phyloP scores from a whole-genome alignment of 768 basidiomycete genomes.

The Psilocybe subaeruginosa region DNA sequence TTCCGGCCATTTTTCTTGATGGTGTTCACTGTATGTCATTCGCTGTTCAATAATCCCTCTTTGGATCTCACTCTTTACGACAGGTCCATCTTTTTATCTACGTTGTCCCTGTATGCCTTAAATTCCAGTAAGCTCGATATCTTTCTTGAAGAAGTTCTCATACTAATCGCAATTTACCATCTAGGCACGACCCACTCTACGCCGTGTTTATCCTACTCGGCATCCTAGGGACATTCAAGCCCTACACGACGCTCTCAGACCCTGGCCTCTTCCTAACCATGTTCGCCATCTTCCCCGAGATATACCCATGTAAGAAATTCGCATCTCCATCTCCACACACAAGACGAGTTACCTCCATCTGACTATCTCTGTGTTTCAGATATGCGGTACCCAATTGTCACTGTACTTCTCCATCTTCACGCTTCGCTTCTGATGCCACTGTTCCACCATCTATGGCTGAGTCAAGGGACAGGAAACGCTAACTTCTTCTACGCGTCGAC shows the following conservation, averaged over 20 bases:
- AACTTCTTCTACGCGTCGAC: constrained; percentile 99
- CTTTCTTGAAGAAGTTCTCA: not conserved
- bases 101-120: constrained; percentile 81
- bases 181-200: constrained; percentile 83
- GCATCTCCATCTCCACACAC: not conserved
- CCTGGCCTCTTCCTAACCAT: constrained; percentile 85
- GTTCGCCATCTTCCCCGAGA: constrained; percentile 82
- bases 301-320: constrained; percentile 68
- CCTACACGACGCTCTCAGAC: constrained; percentile 91
- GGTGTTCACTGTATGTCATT: constrained; percentile 78
- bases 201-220: constrained; percentile 78
- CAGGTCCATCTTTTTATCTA: constrained; percentile 86
- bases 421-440: constrained; percentile 85
- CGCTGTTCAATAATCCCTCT: not conserved
- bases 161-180: not conserved
- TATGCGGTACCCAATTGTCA: constrained; percentile 84
- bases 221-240: constrained; percentile 82
- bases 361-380: constrained; percentile 46
- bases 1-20: constrained; percentile 95
- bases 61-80: not conserved
- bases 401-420: constrained; percentile 80
- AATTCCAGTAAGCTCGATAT: constrained; percentile 67
- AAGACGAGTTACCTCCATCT: not conserved
- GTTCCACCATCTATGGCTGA: constrained; percentile 91
- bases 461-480: constrained; percentile 91